A percentile compares a stretch with the other conserved stretches of the same genome.
Evolutionary conservation across 345 rosid genomes (phyloP).

Genomic region (Triadica sebifera): DNA sequence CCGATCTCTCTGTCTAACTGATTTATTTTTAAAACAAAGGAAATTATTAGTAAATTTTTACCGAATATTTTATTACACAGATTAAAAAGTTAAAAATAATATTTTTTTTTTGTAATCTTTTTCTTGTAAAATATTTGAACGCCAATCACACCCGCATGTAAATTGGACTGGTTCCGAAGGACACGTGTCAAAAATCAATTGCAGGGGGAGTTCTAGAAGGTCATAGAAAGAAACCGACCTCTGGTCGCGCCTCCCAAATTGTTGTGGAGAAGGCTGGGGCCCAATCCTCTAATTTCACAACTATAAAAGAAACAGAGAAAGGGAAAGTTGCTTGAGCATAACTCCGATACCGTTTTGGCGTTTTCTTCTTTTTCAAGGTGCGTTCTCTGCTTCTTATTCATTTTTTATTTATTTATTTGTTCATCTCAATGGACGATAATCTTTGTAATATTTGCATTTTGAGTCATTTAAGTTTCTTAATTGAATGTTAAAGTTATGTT

Average conservation of each 20-base stretch:
- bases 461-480: not conserved
- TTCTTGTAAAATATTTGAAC: too few species aligned
- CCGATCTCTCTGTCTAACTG: too few species aligned
- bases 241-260: not conserved
- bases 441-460: not conserved
- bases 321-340: too few species aligned
- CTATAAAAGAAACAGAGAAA: slow-evolving; percentile 19
- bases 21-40: too few species aligned
- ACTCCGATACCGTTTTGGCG: not conserved
- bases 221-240: slow-evolving; percentile 19
- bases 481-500: too few species aligned
- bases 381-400: not conserved
- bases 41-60: too few species aligned
- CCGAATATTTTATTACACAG: too few species aligned
- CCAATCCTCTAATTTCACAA: slow-evolving; percentile 12
- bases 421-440: not conserved
- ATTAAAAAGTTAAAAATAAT: too few species aligned
- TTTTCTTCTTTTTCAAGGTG: not conserved
- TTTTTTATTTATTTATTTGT: not conserved
- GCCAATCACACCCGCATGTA: too few species aligned
- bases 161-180: not conserved
- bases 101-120: too few species aligned
- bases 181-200: slow-evolving; percentile 38
- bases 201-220: slow-evolving; percentile 45
- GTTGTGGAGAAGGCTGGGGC: slow-evolving; percentile 10